Conservation (phyloP, 2,329 filamentous ascomycete genomes). For the Ceratocystis huliohia region DNA sequence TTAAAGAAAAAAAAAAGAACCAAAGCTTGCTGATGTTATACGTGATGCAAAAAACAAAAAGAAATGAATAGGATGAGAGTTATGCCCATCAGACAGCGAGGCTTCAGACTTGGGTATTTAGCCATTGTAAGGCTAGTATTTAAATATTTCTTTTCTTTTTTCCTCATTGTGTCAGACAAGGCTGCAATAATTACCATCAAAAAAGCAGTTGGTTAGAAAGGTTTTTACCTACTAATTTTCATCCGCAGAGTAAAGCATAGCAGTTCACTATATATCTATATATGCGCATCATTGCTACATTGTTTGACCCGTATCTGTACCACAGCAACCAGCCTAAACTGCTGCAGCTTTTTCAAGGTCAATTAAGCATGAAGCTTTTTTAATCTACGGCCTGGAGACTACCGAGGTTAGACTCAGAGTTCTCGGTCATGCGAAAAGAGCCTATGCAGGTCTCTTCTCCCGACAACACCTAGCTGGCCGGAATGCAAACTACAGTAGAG, state of each 20-base stretch:
- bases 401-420: constrained; percentile 46
- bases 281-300: constrained; percentile 21
- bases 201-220: no score
- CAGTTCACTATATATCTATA: neutral
- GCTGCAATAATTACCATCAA: neutral
- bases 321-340: constrained; percentile 40
- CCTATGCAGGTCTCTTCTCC: constrained; percentile 29
- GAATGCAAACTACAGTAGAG: constrained; percentile 17
- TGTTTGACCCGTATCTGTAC: constrained; percentile 58
- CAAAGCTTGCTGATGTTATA: neutral
- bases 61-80: neutral
- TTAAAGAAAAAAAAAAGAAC: neutral
- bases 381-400: constrained; percentile 47
- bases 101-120: neutral
- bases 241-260: neutral
- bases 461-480: constrained; percentile 47
- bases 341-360: constrained; percentile 51
- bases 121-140: no score
- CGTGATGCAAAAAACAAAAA: neutral
- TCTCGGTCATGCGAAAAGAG: constrained; percentile 34
- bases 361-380: constrained; percentile 22
- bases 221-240: neutral
- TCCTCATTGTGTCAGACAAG: neutral
- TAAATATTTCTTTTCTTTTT: no score
- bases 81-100: neutral